These are phyloP conservation scores for Penstemon eatonii DNA, from an alignment of 257 asterid genomes.

Conservation along the genomic window DNA sequence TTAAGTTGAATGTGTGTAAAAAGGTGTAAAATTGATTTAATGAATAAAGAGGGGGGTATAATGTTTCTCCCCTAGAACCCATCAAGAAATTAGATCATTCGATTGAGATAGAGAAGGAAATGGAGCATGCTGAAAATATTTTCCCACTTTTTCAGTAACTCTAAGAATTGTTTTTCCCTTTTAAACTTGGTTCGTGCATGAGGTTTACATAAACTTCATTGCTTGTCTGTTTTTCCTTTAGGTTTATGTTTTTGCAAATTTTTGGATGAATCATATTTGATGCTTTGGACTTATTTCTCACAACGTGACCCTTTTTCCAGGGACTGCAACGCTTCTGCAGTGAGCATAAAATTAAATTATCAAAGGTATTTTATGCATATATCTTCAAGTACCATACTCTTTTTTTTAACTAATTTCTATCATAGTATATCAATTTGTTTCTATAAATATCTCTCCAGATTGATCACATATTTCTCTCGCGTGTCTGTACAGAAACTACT, in stretches of 20 bases:
- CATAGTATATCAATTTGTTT: conserved; percentile 1
- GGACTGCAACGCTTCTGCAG: conserved; percentile 97
- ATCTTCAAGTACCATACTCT: background rate
- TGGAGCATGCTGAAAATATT: background rate
- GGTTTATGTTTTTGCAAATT: background rate
- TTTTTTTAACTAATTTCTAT: background rate
- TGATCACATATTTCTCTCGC: conserved; percentile 93
- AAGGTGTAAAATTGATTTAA: background rate
- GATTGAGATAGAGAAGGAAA: background rate
- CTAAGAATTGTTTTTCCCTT: background rate
- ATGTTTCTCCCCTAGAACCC: background rate
- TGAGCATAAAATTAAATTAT: conserved; percentile 88
- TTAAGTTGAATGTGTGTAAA: background rate
- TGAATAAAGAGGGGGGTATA: background rate
- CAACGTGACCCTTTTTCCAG: conserved; percentile 44
- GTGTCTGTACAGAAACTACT: conserved; percentile 97
- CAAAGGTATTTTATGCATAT: conserved; percentile 54
- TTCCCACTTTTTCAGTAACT: background rate
- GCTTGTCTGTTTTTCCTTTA: background rate
- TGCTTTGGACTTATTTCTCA: conserved; percentile 19
- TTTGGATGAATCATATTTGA: conserved; percentile 5
- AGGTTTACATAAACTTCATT: background rate
- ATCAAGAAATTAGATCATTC: background rate
- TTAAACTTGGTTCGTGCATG: background rate
- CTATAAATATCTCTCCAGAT: conserved; percentile 50